Percentiles rank a stretch among this genome's conserved stretches.
These are phyloP conservation scores for Pythium phragmiticola DNA, from an alignment of 352 stramenopile species.

Conservation along the genomic window DNA sequence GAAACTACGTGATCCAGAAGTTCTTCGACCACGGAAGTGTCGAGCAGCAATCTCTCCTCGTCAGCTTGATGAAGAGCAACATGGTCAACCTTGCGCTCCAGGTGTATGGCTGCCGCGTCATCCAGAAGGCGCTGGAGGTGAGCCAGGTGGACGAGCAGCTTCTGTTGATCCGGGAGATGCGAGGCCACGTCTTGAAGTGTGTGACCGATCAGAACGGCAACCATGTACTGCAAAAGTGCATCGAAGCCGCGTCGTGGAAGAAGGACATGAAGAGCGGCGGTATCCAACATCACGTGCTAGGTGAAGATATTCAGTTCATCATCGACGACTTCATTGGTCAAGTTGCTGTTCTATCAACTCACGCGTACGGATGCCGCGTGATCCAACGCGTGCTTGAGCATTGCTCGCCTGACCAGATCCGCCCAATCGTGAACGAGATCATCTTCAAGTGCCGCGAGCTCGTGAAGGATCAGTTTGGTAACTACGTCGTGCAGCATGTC, in stretches of 20 bases:
- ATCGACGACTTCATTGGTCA: constrained; percentile 94
- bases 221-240: constrained; percentile 99
- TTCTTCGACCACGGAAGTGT: constrained; percentile 93
- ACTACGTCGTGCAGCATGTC: constrained; percentile 99
- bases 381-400: constrained; percentile 98
- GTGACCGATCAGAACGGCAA: constrained; percentile 99
- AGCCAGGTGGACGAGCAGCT: constrained; percentile 86
- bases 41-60: constrained; percentile 86
- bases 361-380: constrained; percentile 98
- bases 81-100: constrained; percentile 95
- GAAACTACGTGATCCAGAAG: constrained; percentile 99
- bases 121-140: constrained; percentile 92
- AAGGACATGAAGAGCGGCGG: constrained; percentile 23
- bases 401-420: constrained; percentile 90
- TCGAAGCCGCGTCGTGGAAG: constrained; percentile 86
- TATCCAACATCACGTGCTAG: constrained; percentile 41
- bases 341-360: constrained; percentile 89
- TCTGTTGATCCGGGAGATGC: constrained; percentile 73
- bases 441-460: constrained; percentile 84
- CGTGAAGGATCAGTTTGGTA: constrained; percentile 97
- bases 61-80: constrained; percentile 89
- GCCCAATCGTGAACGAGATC: constrained; percentile 93
- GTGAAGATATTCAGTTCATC: constrained; percentile 96
- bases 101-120: constrained; percentile 96
- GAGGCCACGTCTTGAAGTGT: constrained; percentile 87